These are phyloP conservation scores for Lactarius evosmus DNA, from an alignment of 768 basidiomycete genomes.

Conservation along the genomic window DNA sequence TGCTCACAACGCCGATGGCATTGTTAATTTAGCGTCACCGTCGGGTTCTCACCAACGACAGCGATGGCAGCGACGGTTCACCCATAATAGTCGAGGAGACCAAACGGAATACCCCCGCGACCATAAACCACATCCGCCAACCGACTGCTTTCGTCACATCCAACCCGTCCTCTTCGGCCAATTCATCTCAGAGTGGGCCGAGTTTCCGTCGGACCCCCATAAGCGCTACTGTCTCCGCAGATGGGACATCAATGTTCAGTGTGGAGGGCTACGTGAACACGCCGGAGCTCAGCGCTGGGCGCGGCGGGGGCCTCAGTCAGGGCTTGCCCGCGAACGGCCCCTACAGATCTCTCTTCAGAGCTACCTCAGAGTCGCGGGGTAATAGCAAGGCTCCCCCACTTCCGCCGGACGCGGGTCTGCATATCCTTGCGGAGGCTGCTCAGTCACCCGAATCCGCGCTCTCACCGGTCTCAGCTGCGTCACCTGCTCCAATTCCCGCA, in stretches of 20 bases:
- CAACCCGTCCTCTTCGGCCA: background rate
- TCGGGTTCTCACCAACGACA: conserved; percentile 6
- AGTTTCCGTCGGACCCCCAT: conserved; percentile 10
- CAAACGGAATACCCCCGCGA: background rate
- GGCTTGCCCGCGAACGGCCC: conserved; percentile 20
- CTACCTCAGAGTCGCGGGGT: conserved; percentile 9
- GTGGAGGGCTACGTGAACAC: conserved; percentile 25
- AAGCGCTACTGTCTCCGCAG: conserved; percentile 4
- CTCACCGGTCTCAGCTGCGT: conserved; percentile 10
- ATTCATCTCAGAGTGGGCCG: conserved; percentile 8
- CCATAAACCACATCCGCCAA: conserved; percentile 13
- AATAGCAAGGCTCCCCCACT: background rate
- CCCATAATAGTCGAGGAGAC: background rate
- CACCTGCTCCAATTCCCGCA: background rate
- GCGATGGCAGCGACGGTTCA: conserved; percentile 9
- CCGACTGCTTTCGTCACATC: conserved; percentile 16
- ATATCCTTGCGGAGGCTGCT: conserved; percentile 21
- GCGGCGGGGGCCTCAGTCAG: conserved; percentile 19
- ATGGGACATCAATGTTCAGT: conserved; percentile 24
- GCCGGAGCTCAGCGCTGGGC: conserved; percentile 22
- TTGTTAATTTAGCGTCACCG: background rate
- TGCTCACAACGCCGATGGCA: background rate
- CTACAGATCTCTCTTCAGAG: conserved; percentile 25
- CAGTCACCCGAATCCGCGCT: conserved; percentile 20
- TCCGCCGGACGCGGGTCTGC: conserved; percentile 9